These are phyloP conservation scores for Forsythia suspensa DNA, from an alignment of 257 asterid species.

Conservation along the genomic window DNA sequence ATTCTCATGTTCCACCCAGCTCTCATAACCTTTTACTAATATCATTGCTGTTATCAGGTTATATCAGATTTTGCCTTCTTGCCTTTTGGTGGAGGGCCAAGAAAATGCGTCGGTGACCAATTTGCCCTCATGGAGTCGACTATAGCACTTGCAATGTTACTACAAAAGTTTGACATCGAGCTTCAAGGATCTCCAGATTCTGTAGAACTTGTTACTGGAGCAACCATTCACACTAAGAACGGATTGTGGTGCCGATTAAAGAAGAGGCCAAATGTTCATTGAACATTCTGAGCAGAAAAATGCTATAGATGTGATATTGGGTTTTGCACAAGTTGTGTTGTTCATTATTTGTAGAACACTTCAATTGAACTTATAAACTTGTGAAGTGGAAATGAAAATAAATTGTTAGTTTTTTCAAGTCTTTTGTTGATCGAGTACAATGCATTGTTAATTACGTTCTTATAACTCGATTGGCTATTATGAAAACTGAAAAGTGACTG, in stretches of 20 bases:
- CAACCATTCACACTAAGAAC: conserved; percentile 87
- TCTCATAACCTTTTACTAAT: not conserved
- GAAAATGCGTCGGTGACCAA: conserved; percentile 98
- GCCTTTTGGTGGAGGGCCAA: conserved; percentile 98
- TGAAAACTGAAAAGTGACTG: no score
- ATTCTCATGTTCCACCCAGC: not conserved
- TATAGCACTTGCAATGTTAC: conserved; percentile 70
- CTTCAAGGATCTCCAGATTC: conserved; percentile 65
- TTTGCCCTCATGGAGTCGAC: conserved; percentile 98
- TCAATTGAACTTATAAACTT: not conserved
- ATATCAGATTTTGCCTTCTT: conserved; percentile 87
- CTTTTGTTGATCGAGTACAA: no score
- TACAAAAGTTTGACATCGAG: conserved; percentile 63
- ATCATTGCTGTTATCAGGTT: conserved; percentile 39
- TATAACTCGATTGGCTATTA: no score
- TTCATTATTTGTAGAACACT: not conserved
- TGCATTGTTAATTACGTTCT: no score
- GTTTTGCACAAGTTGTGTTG: not conserved
- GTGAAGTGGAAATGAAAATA: not conserved
- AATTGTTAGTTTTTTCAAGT: not conserved
- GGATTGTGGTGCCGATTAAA: conserved; percentile 88
- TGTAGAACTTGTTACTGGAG: conserved; percentile 88
- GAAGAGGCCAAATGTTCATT: conserved; percentile 41
- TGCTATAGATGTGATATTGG: not conserved
- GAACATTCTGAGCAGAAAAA: not conserved